Conservation (phyloP, 805 yeast genomes). For the Grigorovia jiainica region DNA sequence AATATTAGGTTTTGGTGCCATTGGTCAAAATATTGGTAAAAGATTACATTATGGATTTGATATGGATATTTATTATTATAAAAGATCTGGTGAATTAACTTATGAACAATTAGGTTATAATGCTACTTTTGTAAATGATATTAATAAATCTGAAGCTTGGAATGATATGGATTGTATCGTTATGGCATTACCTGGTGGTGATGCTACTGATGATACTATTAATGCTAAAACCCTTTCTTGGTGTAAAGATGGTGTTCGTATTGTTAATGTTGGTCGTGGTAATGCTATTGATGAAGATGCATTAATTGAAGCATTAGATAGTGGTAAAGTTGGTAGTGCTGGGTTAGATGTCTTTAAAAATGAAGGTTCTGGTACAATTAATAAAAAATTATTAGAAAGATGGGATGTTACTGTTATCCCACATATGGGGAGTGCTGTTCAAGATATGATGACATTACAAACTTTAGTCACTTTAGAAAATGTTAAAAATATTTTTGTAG, state of each 20-base stretch:
- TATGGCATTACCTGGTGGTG: slow-evolving; percentile 56
- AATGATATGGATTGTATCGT: slow-evolving; percentile 45
- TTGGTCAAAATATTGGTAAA: slow-evolving; percentile 56
- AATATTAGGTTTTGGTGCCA: slow-evolving; percentile 67
- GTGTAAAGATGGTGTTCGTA: slow-evolving; percentile 45
- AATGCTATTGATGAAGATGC: slow-evolving; percentile 58
- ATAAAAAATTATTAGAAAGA: slow-evolving; percentile 41
- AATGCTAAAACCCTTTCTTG: slow-evolving; percentile 37
- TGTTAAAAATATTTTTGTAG: slow-evolving; percentile 36
- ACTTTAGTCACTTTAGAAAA: slow-evolving; percentile 47
- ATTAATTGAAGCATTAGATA: slow-evolving; percentile 46
- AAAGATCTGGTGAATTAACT: slow-evolving; percentile 37
- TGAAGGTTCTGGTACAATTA: slow-evolving; percentile 43
- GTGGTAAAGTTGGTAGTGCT: slow-evolving; percentile 52
- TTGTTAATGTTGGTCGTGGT: slow-evolving; percentile 74
- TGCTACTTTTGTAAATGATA: slow-evolving; percentile 36
- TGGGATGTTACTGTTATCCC: slow-evolving; percentile 61
- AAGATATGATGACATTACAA: slow-evolving; percentile 43
- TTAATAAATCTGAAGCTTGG: slow-evolving; percentile 34
- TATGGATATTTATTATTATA: slow-evolving; percentile 55
- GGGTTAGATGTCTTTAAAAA: slow-evolving; percentile 65
- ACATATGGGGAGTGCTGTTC: slow-evolving; percentile 62
- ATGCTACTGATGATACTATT: slow-evolving; percentile 47
- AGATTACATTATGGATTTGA: slow-evolving; percentile 46
- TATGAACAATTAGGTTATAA: slow-evolving; percentile 35